These are phyloP conservation scores for Leccinum broughii DNA, from an alignment of 768 basidiomycete species.

Conservation along the genomic window DNA sequence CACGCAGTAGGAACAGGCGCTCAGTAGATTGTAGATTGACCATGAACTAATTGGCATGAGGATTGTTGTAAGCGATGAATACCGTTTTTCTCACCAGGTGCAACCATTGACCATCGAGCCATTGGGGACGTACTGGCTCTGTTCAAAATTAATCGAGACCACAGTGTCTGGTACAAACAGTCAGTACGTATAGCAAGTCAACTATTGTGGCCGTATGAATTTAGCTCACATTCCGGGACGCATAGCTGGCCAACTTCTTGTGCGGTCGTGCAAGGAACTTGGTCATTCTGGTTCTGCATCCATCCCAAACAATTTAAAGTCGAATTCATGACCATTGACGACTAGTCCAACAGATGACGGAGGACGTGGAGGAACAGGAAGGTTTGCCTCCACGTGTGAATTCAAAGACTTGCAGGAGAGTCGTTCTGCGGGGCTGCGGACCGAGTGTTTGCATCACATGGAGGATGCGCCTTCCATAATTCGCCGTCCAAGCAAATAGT, in stretches of 20 bases:
- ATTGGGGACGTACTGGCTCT: constrained; percentile 22
- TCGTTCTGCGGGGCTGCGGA: constrained; percentile 6
- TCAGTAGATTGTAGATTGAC: constrained; percentile 33
- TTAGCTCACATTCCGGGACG: constrained; percentile 14
- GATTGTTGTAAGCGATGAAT: background rate
- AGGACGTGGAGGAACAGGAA: background rate
- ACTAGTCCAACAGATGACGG: background rate
- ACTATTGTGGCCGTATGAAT: background rate
- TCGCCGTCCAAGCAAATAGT: constrained; percentile 2
- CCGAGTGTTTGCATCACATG: background rate
- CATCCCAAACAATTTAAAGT: constrained; percentile 9
- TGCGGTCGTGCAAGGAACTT: constrained; percentile 20
- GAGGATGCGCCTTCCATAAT: background rate
- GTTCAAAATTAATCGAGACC: constrained; percentile 14
- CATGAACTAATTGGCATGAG: constrained; percentile 25
- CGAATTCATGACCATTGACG: constrained; percentile 8
- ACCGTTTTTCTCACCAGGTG: constrained; percentile 22
- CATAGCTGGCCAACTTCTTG: constrained; percentile 23
- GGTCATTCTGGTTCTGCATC: constrained; percentile 13
- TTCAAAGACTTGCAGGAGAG: background rate
- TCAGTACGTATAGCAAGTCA: background rate
- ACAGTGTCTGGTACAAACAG: constrained; percentile 17
- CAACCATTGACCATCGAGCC: constrained; percentile 17
- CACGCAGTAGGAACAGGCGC: constrained; percentile 26
- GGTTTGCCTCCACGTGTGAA: background rate